Evolutionary conservation across 192 early-diverging fungal genomes (phyloP).

Genomic region (Coemansia sp.): DNA sequence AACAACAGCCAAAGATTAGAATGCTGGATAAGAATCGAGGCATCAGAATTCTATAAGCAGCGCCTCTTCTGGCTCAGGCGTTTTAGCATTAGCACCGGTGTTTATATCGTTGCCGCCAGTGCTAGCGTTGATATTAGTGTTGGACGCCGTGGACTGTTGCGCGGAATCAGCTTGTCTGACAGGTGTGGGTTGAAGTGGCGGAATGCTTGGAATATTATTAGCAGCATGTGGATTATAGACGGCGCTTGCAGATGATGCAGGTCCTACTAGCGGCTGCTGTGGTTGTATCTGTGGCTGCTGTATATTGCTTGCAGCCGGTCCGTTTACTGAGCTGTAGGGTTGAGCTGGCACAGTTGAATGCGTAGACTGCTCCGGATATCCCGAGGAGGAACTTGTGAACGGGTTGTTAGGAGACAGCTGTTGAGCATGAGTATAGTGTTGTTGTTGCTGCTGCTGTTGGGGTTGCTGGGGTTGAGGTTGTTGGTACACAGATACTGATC

Average conservation of each 20-base stretch:
- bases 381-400: conserved; percentile 5
- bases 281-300: not conserved
- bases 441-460: not conserved
- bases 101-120: not conserved
- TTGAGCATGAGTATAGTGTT: not conserved
- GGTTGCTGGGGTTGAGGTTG: conserved; percentile 19
- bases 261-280: conserved; percentile 2
- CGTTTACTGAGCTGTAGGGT: not conserved
- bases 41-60: conserved; percentile 7
- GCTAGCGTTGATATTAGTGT: not conserved
- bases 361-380: conserved; percentile 5
- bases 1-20: not conserved
- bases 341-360: not conserved
- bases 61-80: conserved; percentile 4
- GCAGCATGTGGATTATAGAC: conserved; percentile 33
- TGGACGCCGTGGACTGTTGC: conserved; percentile 3
- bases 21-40: not conserved
- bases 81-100: not conserved
- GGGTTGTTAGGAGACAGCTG: conserved; percentile 22
- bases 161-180: conserved; percentile 4
- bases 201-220: conserved; percentile 40
- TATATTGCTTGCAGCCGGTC: not conserved
- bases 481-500: conserved; percentile 9
- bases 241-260: conserved; percentile 16
- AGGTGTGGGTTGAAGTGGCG: conserved; percentile 12